Evolutionary conservation across 2,329 filamentous ascomycete genomes (phyloP).

Genomic region (Pyricularia grisea): DNA sequence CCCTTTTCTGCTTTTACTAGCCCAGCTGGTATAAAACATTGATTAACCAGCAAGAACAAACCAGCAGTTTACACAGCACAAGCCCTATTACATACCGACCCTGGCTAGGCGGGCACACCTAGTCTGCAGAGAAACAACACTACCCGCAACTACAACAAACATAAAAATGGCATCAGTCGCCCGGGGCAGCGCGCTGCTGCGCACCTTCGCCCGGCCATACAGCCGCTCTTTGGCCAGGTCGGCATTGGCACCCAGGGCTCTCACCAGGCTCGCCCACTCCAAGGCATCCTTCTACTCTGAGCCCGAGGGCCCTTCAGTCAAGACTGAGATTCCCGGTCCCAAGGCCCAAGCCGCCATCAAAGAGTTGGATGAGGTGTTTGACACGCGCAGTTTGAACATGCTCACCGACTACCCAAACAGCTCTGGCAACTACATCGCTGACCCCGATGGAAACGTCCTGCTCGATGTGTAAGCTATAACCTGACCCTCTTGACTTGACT

Average conservation of each 20-base stretch:
- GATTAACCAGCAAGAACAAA: not conserved
- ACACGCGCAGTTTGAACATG: conserved; percentile 80
- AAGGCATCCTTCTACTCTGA: conserved; percentile 26
- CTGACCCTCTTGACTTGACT: not conserved
- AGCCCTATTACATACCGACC: not conserved
- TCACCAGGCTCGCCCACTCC: conserved; percentile 13
- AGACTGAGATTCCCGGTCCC: conserved; percentile 65
- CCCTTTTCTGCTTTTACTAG: not conserved
- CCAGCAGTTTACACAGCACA: not conserved
- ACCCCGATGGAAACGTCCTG: conserved; percentile 61
- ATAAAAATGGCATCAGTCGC: conserved; percentile 6
- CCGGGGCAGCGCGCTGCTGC: conserved; percentile 10
- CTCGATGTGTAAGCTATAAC: conserved; percentile 54
- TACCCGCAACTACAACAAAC: not conserved
- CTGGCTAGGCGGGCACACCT: not conserved
- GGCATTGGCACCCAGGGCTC: conserved; percentile 13
- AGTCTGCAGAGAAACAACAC: not conserved
- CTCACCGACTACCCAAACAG: conserved; percentile 66
- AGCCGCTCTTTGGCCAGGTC: conserved; percentile 7
- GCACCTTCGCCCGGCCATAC: conserved; percentile 7
- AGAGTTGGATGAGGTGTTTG: conserved; percentile 70
- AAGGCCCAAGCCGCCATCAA: conserved; percentile 59
- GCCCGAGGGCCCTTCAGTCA: conserved; percentile 41
- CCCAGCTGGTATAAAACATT: not conserved
- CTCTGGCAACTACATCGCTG: conserved; percentile 71